Base-by-base conservation (phyloP, 352 stramenopile genomes). In the Pythium phragmitis region DNA sequence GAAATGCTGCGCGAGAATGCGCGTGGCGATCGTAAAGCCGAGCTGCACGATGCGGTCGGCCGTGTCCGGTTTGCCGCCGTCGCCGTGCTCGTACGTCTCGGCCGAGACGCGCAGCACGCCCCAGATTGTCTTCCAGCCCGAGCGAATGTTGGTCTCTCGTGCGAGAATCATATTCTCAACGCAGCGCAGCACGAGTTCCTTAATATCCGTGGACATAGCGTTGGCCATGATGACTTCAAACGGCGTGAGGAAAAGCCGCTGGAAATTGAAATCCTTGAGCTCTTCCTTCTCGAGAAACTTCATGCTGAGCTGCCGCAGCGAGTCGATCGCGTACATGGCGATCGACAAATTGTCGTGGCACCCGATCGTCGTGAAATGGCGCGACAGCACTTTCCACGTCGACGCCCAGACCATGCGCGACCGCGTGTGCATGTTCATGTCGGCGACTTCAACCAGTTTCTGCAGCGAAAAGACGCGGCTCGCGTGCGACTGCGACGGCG, bases 271-370 rank as follows among this genome's bases (percentile, higher is more conserved):
- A 64, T 98, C 96, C 47, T 93, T 92, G 11, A 99, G 84, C 67
- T 99, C 98, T 26, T 97, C 89, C 64, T 98, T 98, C 67, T 99
- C 96, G 1, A 99, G 77, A 73, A 99, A 99, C 73, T 99, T 99
- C 72, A 99, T 97, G 61, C 97, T 99, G n/a, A 99, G 81, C 78
- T 99, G 98, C 41, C 98, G 97, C 21, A 99, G 80, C 21, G 96
- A 98, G 76, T 99, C 98, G 50, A 99, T 98, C 2, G 97, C 96
- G 70, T 98, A 99, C 87, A 99, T 98, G 48, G 96, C 97, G 23
- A 99, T 89, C 53, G 95, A 94, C 42, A 97, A 79, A 67, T 99
- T 98, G 46, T 98, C 85, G 65, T 99, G 87, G 57, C 94, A 98
- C 16, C 97, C 98, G 34, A 99, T 97, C 42, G 91, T 93, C 6